Evolutionary conservation across 2,329 filamentous ascomycete genomes (phyloP).

Genomic region (Diaporthe vexans): DNA sequence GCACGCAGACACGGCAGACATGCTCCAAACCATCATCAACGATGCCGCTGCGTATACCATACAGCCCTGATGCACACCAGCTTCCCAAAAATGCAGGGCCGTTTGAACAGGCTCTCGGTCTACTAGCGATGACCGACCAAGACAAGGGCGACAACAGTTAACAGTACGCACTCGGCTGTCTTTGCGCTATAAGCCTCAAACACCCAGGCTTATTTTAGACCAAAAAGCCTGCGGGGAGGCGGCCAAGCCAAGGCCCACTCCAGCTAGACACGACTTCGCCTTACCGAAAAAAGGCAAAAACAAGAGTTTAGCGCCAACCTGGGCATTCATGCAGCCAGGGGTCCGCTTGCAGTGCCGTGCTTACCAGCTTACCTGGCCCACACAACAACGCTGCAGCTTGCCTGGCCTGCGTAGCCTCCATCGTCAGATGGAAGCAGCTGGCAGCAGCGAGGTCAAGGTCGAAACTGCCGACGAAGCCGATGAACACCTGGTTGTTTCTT

Average conservation of each 20-base stretch:
- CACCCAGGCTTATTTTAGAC: slow-evolving; percentile 24
- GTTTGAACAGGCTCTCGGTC: too few species aligned
- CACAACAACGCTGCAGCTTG: too few species aligned
- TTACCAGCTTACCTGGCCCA: not conserved
- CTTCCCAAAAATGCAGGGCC: too few species aligned
- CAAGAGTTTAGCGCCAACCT: slow-evolving; percentile 28
- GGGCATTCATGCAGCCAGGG: slow-evolving; percentile 28
- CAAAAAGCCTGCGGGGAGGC: not conserved
- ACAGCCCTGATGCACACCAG: too few species aligned
- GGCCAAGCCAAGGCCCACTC: not conserved
- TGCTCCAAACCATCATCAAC: too few species aligned
- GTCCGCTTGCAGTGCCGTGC: slow-evolving; percentile 11
- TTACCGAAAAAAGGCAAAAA: slow-evolving; percentile 18
- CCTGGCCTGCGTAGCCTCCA: too few species aligned
- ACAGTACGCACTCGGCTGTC: not conserved
- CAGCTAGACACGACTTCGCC: slow-evolving; percentile 11
- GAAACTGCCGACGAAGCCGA: not conserved
- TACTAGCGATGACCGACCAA: too few species aligned
- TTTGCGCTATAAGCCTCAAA: slow-evolving; percentile 5
- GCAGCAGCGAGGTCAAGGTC: not conserved
- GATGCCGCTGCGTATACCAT: too few species aligned
- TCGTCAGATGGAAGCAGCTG: too few species aligned
- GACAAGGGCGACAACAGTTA: not conserved
- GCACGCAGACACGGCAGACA: too few species aligned
- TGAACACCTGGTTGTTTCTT: not conserved